A percentile compares a stretch with the other conserved stretches of the same genome.
These are phyloP conservation scores for Pochonia chlamydosporia DNA, from an alignment of 2,329 filamentous ascomycete genomes.

Conservation along the genomic window DNA sequence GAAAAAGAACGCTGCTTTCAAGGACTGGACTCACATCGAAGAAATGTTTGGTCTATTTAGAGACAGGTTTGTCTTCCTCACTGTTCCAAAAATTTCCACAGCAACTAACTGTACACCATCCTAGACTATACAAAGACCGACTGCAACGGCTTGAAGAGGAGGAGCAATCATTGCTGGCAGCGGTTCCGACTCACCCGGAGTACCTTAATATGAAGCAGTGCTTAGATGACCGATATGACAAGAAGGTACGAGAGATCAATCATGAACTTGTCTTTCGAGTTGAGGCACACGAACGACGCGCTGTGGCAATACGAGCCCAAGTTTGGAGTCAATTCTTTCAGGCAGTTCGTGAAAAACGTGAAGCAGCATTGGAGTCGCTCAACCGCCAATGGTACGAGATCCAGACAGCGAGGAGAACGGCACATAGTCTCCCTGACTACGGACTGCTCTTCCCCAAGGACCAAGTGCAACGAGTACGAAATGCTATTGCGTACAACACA, in stretches of 20 bases:
- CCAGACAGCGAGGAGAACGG: slow-evolving; percentile 78
- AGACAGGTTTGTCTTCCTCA: slow-evolving; percentile 53
- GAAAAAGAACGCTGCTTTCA: slow-evolving; percentile 73
- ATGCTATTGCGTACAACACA: slow-evolving; percentile 88
- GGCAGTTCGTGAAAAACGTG: slow-evolving; percentile 73
- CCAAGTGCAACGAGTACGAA: slow-evolving; percentile 69
- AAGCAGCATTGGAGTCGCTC: slow-evolving; percentile 71
- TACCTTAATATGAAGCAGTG: slow-evolving; percentile 86
- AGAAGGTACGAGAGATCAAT: slow-evolving; percentile 72
- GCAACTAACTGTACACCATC: neutral
- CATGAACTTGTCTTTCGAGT: slow-evolving; percentile 69
- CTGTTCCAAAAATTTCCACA: neutral
- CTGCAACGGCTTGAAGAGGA: slow-evolving; percentile 73
- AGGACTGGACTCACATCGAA: slow-evolving; percentile 74
- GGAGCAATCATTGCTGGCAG: slow-evolving; percentile 54
- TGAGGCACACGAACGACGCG: slow-evolving; percentile 66
- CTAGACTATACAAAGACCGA: slow-evolving; percentile 80
- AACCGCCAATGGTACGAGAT: slow-evolving; percentile 91
- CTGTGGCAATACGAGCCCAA: slow-evolving; percentile 76
- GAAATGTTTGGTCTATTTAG: slow-evolving; percentile 83
- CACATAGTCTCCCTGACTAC: slow-evolving; percentile 75
- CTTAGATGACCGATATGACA: slow-evolving; percentile 74
- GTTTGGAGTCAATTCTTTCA: slow-evolving; percentile 90
- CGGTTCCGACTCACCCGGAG: slow-evolving; percentile 76
- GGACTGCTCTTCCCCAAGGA: slow-evolving; percentile 74